These are phyloP conservation scores for Penicillium maclennaniae DNA, from an alignment of 495 filamentous ascomycete species.

Conservation along the genomic window DNA sequence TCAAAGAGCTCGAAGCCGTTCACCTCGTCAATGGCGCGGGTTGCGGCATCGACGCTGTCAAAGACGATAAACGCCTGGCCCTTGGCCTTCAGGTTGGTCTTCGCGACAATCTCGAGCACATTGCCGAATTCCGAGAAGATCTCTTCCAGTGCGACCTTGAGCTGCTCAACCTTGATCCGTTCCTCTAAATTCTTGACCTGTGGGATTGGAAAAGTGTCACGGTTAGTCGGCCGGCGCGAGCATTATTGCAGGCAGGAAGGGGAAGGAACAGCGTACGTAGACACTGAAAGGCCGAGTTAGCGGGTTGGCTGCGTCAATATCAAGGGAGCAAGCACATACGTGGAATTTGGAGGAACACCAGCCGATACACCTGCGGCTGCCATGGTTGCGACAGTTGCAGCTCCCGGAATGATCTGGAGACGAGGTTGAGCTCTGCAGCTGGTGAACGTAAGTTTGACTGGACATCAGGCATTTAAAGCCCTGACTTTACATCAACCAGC, in stretches of 20 bases:
- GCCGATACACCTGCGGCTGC: slow-evolving; percentile 29
- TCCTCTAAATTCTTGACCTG: slow-evolving; percentile 92
- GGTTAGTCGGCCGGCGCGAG: slow-evolving; percentile 15
- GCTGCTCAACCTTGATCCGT: slow-evolving; percentile 73
- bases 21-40: slow-evolving; percentile 78
- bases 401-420: slow-evolving; percentile 12
- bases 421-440: slow-evolving; percentile 19
- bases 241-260: slow-evolving; percentile 14
- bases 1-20: slow-evolving; percentile 94
- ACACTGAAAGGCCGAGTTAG: slow-evolving; percentile 39
- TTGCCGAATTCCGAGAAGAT: slow-evolving; percentile 91
- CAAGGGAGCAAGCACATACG: slow-evolving; percentile 31
- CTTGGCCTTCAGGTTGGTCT: slow-evolving; percentile 86
- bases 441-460: too few species aligned
- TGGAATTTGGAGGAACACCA: slow-evolving; percentile 43
- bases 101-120: slow-evolving; percentile 87
- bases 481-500: slow-evolving; percentile 31
- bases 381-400: slow-evolving; percentile 38
- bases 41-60: slow-evolving; percentile 70
- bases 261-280: slow-evolving; percentile 41
- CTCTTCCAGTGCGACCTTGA: slow-evolving; percentile 68
- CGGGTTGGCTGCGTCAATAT: background rate
- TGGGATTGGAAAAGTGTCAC: slow-evolving; percentile 3
- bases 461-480: too few species aligned
- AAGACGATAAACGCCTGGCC: slow-evolving; percentile 97